Evolutionary conservation across 768 basidiomycete genomes (phyloP).

Genomic region (Tubosaeta sp.): DNA sequence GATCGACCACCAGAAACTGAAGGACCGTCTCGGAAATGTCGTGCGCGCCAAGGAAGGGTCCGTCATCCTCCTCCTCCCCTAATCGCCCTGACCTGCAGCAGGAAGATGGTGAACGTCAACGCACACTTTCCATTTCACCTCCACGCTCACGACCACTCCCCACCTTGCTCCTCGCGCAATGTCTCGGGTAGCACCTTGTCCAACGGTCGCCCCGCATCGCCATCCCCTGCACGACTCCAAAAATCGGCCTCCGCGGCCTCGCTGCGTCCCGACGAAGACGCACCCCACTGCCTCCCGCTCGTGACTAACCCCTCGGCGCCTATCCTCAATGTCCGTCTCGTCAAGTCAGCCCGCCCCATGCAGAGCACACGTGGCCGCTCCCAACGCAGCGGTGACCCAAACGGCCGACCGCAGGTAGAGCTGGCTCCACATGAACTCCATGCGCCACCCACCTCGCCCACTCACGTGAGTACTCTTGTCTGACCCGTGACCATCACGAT

Average conservation of each 20-base stretch:
- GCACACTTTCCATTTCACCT: constrained; percentile 60
- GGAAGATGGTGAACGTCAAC: constrained; percentile 70
- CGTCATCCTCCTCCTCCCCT: constrained; percentile 14
- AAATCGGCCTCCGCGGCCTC: constrained; percentile 22
- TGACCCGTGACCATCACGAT: constrained; percentile 6
- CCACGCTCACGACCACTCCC: constrained; percentile 17
- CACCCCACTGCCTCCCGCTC: constrained; percentile 5
- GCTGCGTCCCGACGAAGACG: constrained; percentile 14
- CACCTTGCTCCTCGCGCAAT: constrained; percentile 30
- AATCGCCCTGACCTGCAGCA: constrained; percentile 23
- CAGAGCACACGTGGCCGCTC: constrained; percentile 22
- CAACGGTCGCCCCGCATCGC: constrained; percentile 19
- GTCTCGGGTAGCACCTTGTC: constrained; percentile 29
- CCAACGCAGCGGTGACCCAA: constrained; percentile 3
- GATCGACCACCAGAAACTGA: constrained; percentile 48
- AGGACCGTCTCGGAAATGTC: constrained; percentile 49
- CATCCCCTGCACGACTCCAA: constrained; percentile 20
- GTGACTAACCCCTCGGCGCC: constrained; percentile 1
- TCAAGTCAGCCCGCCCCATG: constrained; percentile 6
- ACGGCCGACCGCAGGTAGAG: constrained; percentile 6
- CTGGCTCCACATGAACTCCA: background rate
- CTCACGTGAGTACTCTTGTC: constrained; percentile 13
- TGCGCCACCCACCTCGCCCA: background rate
- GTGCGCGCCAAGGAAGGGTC: constrained; percentile 62
- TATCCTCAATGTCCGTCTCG: constrained; percentile 25